phyloP scores from a whole-genome alignment of 805 yeast genomes.

The Candida insectalens region DNA sequence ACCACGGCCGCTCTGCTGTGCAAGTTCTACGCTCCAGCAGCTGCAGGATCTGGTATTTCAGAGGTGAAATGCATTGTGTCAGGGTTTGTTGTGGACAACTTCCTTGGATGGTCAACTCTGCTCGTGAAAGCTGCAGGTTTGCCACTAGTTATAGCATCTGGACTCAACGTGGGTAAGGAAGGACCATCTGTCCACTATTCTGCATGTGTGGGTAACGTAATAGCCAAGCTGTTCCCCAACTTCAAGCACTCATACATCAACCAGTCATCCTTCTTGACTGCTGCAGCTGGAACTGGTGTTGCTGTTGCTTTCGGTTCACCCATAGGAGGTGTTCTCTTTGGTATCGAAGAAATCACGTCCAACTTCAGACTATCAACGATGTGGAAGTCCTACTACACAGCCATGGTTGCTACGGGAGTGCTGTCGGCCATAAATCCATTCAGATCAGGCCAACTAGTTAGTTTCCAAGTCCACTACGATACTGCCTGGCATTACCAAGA shows the following conservation, averaged over 20 bases:
- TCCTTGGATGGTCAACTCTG: constrained; percentile 65
- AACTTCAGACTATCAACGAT: constrained; percentile 68
- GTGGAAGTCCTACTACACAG: constrained; percentile 89
- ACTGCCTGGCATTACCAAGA: constrained; percentile 82
- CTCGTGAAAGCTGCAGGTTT: constrained; percentile 68
- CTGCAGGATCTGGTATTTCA: constrained; percentile 96
- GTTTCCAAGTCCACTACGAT: constrained; percentile 86
- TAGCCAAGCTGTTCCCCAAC: constrained; percentile 42
- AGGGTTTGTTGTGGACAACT: constrained; percentile 75
- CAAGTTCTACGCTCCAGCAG: constrained; percentile 66
- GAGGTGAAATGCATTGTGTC: constrained; percentile 92
- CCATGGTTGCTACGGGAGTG: constrained; percentile 77
- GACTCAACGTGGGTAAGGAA: constrained; percentile 90
- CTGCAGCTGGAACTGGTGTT: constrained; percentile 96
- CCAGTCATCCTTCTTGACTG: constrained; percentile 58
- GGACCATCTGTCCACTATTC: constrained; percentile 99
- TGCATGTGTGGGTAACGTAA: constrained; percentile 84
- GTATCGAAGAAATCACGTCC: constrained; percentile 82
- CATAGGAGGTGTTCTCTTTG: constrained; percentile 90
- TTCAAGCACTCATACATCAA: constrained; percentile 37
- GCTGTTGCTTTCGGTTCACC: constrained; percentile 98
- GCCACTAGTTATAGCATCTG: constrained; percentile 89
- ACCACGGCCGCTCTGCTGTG: constrained; percentile 60
- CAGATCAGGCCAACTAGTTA: constrained; percentile 86
- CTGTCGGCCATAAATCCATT: constrained; percentile 82